Base-by-base conservation (phyloP, 2,329 filamentous ascomycete genomes). In the Chaetothyriales sp. region DNA sequence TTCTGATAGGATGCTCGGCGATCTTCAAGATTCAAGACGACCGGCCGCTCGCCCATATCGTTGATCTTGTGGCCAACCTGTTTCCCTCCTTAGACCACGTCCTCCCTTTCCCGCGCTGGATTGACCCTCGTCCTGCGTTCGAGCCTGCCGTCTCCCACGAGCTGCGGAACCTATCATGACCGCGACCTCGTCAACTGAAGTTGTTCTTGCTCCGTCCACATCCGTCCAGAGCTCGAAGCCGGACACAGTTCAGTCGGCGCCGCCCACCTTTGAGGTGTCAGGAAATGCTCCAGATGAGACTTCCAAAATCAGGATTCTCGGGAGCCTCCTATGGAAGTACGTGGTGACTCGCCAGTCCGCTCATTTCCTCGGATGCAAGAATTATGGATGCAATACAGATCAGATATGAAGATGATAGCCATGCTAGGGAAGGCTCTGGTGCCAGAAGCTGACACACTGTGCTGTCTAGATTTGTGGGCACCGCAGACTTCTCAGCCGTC, bases 401-500 rank as follows among this genome's bases (percentile, higher is more conserved):
- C 10, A 39, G 15, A 15, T 2, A 47, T 3, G 28, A 44, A 36
- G 22, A 45, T 48, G 32, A 39, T 39, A 5, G 32, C 32, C 3
- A 15, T 39, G 32, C 2, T 15, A 15, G 32, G 15, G 10, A 5
- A 39, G 10, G 10, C 32, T 15, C 10, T 39, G 12, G 10, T 39
- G 12, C 3, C 32, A 39, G 32, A 39, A 39, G 32, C 32, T 39
- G 32, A 39, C 32, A 10, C 32, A 2, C 32, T 15, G 44, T 28
- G 51, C 54, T 53, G 54, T 51, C 47, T 67, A 93, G 90, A 66
- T 96, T 96, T 69, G 88, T 96, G 62, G 92, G 92, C 60, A 92
- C 98, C 51, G 76, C 89, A 59, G 92, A 98, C 69, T 92, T 98
- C 63, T 92, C 92, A 52, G 80, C 88, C 51, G 90, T 96, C 55